Percentiles rank a stretch among this genome's conserved stretches.
Conservation (phyloP, 1,284 basidiomycete species). For the Bjerkandera adusta region DNA sequence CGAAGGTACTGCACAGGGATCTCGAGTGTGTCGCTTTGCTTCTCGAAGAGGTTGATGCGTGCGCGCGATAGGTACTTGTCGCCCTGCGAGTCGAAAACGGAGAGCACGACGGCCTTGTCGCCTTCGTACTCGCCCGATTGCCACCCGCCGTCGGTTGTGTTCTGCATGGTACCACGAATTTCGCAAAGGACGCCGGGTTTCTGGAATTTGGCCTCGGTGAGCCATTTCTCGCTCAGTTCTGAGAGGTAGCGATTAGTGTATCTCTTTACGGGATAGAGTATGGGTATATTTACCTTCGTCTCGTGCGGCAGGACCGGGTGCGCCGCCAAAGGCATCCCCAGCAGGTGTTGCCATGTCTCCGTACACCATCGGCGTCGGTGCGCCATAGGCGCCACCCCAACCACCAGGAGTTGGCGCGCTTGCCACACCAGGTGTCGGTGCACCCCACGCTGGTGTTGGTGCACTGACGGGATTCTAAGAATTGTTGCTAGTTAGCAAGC, state of each 20-base stretch:
- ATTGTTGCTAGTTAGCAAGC: too few relatives aligned
- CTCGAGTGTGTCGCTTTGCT: conserved; percentile 20
- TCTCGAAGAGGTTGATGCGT: conserved; percentile 28
- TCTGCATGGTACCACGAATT: conserved; percentile 45
- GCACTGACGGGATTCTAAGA: too few relatives aligned
- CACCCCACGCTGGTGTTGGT: conserved; percentile 21
- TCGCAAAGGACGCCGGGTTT: conserved; percentile 47
- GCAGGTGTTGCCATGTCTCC: conserved; percentile 37
- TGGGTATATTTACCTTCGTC: too few relatives aligned
- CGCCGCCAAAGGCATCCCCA: conserved; percentile 39
- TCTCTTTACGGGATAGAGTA: conserved; percentile 9
- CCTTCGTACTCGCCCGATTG: conserved; percentile 55
- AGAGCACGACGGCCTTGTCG: conserved; percentile 41
- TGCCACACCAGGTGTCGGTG: conserved; percentile 33
- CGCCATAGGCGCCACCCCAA: conserved; percentile 23
- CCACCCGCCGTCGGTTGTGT: conserved; percentile 35
- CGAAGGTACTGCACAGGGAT: conserved; percentile 30
- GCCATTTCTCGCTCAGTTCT: conserved; percentile 38
- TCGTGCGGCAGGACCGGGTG: too few relatives aligned
- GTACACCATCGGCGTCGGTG: conserved; percentile 35
- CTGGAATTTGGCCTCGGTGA: conserved; percentile 41
- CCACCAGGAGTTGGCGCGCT: conserved; percentile 44
- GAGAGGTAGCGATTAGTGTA: conserved; percentile 6
- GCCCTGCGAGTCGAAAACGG: conserved; percentile 33
- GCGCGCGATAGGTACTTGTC: conserved; percentile 30